Evolutionary conservation across 1,139 yeast genomes (phyloP), one percentile per base, ranked within the genome.

Genomic region (Diutina mesorugosa): DNA sequence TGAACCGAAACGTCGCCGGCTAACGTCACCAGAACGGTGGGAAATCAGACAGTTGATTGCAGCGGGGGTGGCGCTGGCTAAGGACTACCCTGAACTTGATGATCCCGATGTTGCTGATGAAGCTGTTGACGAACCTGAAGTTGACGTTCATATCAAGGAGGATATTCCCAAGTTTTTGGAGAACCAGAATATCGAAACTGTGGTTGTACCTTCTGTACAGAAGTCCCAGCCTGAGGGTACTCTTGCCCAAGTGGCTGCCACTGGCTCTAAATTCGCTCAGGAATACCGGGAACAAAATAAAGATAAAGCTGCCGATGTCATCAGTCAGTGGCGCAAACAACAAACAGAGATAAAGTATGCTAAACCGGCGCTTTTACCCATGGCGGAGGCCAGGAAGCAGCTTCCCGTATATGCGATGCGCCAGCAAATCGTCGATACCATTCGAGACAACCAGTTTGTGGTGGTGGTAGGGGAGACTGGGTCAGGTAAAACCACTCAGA

Each of bases 1-100:
- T n/a, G 47, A 38, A 28, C 35, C 51, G 3, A 38, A 38, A 8
- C 30, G 47, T 9, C 47, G 55, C 45, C 72, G 89, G 56, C 67
- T 86, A 47, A 85, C 95, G 0, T 86, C 95, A 0, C 95, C 96
- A 1, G 98, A 91, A 67, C 71, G 91, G 58, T 91, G 97, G 96
- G 97, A 91, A 64, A 78, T 89, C 56, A 75, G 88, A 45, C 97
- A 91, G 64, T 72, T 89, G 45, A 85, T 87, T 45, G 87, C 95
- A 0, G 83, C 95, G 3, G 96, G 96, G 1, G 93, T 81, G 0
- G 81, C 83, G 0, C 76, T 83, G 2, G 81, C 85, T 0, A 77
- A 83, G 12, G 93, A 86, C 59, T 84, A 84, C 63, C 93, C 93
- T 1, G 95, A 85, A 56, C 67, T 86, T 0, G 63, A 64, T 47